Base-by-base conservation (phyloP, 2,329 filamentous ascomycete genomes). In the Pestalotiopsis sp. region DNA sequence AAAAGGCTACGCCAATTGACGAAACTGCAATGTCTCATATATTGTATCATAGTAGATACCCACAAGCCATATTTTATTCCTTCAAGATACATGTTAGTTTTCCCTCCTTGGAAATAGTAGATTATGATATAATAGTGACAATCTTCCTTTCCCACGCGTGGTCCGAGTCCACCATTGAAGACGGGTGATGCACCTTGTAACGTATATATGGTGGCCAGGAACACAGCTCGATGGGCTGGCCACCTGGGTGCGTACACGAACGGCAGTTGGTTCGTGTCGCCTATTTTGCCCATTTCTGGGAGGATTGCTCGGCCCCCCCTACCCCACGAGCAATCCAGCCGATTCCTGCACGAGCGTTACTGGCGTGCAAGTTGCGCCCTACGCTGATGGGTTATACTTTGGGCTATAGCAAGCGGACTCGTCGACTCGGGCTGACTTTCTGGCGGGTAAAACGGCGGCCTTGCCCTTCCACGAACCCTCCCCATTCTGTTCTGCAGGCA, bases 21-120 rank as follows among this genome's bases (percentile, higher is more conserved):
- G n/a, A 52, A n/a, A 20, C 17, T 52, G 17, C 59, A 20, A 36
- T 62, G 11, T 20, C 31, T 38, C 20, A 39, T 36, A 36, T 62
- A 20, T 39, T 62, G 59, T 62, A 62, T 39, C 31, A 62, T 62
- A 62, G 31, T 36, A 62, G 59, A 62, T 62, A 62, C 59, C 59
- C 59, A 20, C 9, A 14, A 62, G 27, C 12, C 36, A 36, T 3
- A 36, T 20, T 17, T 62, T 12, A 12, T 62, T 5, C 38, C 31
- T 36, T 36, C 31, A 36, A 36, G 31, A 36, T 36, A 36, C 31
- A 36, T 36, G 9, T 36, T 9, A 36, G 31, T 36, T 9, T 36
- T 36, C 31, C 31, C 31, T 36, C 31, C 31, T 36, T 36, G 31
- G 31, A 36, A 36, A 36, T 7, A 9, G 9, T 36, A 36, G 31